Evolutionary conservation across 116 monocot genomes (phyloP).

Genomic region (Zostera marina): DNA sequence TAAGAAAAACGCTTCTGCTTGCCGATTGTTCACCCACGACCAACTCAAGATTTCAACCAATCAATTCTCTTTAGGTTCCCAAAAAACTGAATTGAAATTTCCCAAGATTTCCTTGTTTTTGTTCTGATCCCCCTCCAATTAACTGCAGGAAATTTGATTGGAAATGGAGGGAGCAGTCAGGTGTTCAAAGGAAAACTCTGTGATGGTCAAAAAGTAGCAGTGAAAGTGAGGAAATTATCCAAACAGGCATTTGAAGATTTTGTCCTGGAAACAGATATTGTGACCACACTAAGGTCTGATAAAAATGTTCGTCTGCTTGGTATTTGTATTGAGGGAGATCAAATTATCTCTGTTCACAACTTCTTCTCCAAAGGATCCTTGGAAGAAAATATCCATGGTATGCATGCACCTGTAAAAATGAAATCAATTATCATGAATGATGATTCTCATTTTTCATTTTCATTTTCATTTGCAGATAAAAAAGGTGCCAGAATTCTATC

Average conservation of each 20-base stretch:
- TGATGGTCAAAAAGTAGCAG: constrained; percentile 39
- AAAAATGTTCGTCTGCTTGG: constrained; percentile 45
- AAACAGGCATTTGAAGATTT: constrained; percentile 38
- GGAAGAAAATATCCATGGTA: constrained; percentile 84
- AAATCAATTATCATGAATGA: too few relatives aligned
- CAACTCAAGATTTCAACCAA: constrained; percentile 46
- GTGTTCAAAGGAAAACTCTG: constrained; percentile 62
- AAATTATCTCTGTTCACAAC: constrained; percentile 51
- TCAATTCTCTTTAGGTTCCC: constrained; percentile 54
- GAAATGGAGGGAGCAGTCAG: constrained; percentile 60
- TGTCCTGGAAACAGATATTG: constrained; percentile 58
- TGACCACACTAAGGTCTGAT: constrained; percentile 46
- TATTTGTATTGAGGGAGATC: constrained; percentile 33
- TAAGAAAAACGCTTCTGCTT: constrained; percentile 19
- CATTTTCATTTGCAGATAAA: constrained; percentile 22
- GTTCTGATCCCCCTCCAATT: too few relatives aligned
- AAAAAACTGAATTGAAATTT: too few relatives aligned
- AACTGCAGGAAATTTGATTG: constrained; percentile 75
- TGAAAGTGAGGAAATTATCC: constrained; percentile 49
- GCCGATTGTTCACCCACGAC: constrained; percentile 47
- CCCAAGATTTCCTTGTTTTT: too few relatives aligned
- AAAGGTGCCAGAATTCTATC: constrained; percentile 22
- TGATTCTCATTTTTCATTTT: too few relatives aligned
- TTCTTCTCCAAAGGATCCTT: constrained; percentile 62
- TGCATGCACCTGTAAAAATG: too few relatives aligned